Conservation (phyloP, 257 asterid species). For the Scutellaria barbata region DNA sequence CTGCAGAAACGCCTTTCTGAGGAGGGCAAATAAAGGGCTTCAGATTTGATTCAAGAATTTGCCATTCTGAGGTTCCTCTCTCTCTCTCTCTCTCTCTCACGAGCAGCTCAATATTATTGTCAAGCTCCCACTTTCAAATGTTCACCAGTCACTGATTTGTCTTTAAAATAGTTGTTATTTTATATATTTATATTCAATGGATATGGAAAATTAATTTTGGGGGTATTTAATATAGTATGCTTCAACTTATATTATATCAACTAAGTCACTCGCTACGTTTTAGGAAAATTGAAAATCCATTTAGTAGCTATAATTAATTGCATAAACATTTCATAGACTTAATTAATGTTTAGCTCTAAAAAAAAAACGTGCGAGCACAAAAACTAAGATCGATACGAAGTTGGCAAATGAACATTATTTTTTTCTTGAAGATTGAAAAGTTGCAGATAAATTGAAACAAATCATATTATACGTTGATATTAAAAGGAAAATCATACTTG, state of each 20-base stretch:
- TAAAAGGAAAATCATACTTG: not conserved
- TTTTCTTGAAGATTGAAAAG: not conserved
- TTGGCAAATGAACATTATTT: not conserved
- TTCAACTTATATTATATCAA: no score
- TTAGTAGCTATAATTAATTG: no score
- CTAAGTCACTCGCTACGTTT: no score
- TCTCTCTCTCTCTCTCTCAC: not conserved
- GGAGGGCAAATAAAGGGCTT: not conserved
- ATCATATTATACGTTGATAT: not conserved
- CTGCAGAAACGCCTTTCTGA: slow-evolving; percentile 37
- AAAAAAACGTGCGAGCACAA: no score
- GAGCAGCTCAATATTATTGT: not conserved
- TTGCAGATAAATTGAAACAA: no score
- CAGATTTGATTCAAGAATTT: not conserved
- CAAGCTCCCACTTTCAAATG: not conserved
- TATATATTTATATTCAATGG: no score
- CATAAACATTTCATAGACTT: no score
- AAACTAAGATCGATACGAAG: not conserved
- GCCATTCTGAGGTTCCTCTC: not conserved
- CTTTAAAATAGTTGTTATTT: not conserved
- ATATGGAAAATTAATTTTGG: no score
- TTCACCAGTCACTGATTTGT: not conserved
- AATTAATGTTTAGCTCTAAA: no score
- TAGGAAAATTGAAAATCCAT: no score
- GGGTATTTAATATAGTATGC: no score